Conservation (phyloP, 148 eudicot species). For the Pouteria glomerata region DNA sequence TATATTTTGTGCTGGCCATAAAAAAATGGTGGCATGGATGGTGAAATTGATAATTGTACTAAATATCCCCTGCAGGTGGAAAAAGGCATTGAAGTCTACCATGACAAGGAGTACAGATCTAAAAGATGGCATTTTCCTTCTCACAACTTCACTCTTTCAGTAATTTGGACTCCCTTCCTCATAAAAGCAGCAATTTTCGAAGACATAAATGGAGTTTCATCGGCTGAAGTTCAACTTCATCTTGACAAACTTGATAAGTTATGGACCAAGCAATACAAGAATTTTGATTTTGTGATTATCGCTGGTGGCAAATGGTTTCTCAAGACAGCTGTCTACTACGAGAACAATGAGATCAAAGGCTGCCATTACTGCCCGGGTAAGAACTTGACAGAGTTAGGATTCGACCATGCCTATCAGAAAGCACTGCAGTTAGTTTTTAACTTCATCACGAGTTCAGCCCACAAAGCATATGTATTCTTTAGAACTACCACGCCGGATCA, state of each 20-base stretch:
- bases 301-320: slow-evolving; percentile 78
- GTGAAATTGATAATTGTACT: neutral
- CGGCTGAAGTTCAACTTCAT: slow-evolving; percentile 48
- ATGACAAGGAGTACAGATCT: slow-evolving; percentile 51
- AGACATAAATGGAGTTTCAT: slow-evolving; percentile 52
- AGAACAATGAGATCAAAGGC: slow-evolving; percentile 45
- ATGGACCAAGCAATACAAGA: slow-evolving; percentile 49
- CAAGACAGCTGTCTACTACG: slow-evolving; percentile 60
- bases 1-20: neutral
- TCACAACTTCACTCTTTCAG: slow-evolving; percentile 58
- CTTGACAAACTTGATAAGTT: slow-evolving; percentile 59
- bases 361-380: slow-evolving; percentile 59
- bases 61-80: slow-evolving; percentile 42
- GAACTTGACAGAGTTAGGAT: slow-evolving; percentile 63
- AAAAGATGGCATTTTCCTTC: slow-evolving; percentile 64
- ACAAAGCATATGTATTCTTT: slow-evolving; percentile 36
- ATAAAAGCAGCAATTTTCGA: slow-evolving; percentile 55
- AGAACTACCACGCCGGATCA: slow-evolving; percentile 71
- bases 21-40: neutral
- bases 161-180: slow-evolving; percentile 77
- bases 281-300: slow-evolving; percentile 51
- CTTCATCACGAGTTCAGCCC: slow-evolving; percentile 34
- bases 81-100: slow-evolving; percentile 58
- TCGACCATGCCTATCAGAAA: slow-evolving; percentile 48
- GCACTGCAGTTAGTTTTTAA: slow-evolving; percentile 29